Conservation (phyloP, 1,139 yeast species). For the Blastobotrys persicus region DNA sequence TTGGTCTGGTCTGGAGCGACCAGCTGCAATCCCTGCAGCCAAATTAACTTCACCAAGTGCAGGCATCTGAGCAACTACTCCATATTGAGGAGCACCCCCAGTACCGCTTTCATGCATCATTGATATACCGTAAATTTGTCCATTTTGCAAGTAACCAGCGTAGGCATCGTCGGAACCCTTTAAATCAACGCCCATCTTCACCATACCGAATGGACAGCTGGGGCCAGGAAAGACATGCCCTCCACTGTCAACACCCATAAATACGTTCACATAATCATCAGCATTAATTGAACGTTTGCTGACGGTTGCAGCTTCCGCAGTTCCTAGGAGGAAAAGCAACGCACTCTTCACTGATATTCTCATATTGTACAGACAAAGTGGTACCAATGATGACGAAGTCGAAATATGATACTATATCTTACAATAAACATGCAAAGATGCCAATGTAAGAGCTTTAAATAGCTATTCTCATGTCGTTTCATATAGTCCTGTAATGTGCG, state of each 20-base stretch:
- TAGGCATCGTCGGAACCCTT: constrained; percentile 35
- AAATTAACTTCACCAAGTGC: background rate
- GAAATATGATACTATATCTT: no score
- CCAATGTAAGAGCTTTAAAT: background rate
- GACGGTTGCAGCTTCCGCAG: background rate
- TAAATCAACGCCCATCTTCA: constrained; percentile 42
- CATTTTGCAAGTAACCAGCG: constrained; percentile 32
- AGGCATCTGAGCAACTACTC: background rate
- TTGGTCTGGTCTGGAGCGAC: background rate
- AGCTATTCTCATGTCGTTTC: background rate
- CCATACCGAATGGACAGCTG: constrained; percentile 43
- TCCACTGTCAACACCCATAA: constrained; percentile 38
- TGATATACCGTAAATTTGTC: constrained; percentile 37
- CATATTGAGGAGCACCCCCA: constrained; percentile 37
- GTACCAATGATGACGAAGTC: no score
- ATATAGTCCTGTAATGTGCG: background rate
- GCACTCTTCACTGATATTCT: background rate
- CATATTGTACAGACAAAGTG: background rate
- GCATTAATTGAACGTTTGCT: background rate
- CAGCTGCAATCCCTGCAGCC: background rate
- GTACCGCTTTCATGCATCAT: constrained; percentile 45
- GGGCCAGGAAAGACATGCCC: constrained; percentile 44
- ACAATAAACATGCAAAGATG: no score
- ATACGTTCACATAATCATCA: constrained; percentile 13
- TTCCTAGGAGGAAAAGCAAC: background rate